Base-by-base conservation (phyloP, 495 filamentous ascomycete species). In the Rusavskia elegans region DNA sequence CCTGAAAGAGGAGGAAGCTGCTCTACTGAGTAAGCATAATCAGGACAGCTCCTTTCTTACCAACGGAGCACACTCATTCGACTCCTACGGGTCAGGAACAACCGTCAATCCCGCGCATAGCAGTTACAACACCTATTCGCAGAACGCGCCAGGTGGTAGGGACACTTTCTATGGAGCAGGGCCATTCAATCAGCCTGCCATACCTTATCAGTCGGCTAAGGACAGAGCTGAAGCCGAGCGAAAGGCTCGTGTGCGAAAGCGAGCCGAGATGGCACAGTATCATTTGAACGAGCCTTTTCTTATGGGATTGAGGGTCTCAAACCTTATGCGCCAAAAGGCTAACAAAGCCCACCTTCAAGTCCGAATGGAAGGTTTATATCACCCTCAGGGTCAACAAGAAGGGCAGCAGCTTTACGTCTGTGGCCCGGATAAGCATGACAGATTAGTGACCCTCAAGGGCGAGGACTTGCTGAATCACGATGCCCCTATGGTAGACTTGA, bases 1-100 rank as follows among this genome's bases (percentile, higher is more conserved):
- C 70, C 68, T 94, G 1, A 77, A 78, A 49, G 87, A 83, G 61
- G 89, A 95, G 62, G 86, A 90, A 55, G 81, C 84, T 39, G 80
- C 72, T 53, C 65, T 89, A 51, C 76, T 81, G 20, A 74, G 75
- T 52, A 71, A 73, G 44, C 82, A 79, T 49, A 66, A 64, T 45
- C 63, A 68, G 5, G 59, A 59, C 42, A 38, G 64, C 66, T 17
- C 62, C 61, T 46, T 48, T 13, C 32, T 35, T 35, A 35, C 32
- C 29, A 37, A 45, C 19, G 37, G 37, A 29, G 56, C 51, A 41
- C 57, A 46, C 17, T 66, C 64, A 7, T 69, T 73, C 69, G 59
- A 75, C 64, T 61, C 73, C 56, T 27, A 66, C 58, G 57, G 64
- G 56, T 52, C 67, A 65, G 61, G 66, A 56, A 58, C 74, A 71